These are phyloP conservation scores for Chrysosporium keratinophilum DNA, from an alignment of 2,329 filamentous ascomycete species.

Conservation along the genomic window DNA sequence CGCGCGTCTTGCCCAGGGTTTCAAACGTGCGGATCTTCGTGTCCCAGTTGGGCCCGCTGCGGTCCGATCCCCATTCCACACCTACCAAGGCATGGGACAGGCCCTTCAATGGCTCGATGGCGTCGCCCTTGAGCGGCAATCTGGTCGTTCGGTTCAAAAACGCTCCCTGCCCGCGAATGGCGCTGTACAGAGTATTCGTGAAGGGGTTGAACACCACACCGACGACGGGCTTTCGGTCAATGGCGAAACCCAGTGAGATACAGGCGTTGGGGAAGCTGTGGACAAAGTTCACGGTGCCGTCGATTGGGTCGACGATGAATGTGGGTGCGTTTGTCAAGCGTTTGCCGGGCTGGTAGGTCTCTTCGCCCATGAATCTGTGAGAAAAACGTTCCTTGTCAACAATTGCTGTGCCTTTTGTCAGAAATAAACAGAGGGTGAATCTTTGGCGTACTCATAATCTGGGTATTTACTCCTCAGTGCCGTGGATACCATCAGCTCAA, in stretches of 20 bases:
- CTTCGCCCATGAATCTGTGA: constrained; percentile 46
- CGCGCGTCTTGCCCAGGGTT: constrained; percentile 38
- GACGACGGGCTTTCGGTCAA: constrained; percentile 42
- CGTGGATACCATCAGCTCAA: constrained; percentile 48
- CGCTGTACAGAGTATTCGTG: constrained; percentile 46
- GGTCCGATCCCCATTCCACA: constrained; percentile 53
- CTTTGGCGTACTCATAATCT: constrained; percentile 35
- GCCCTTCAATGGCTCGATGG: constrained; percentile 38
- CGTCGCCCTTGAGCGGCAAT: constrained; percentile 39
- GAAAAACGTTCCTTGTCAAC: background rate
- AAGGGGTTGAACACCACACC: constrained; percentile 55
- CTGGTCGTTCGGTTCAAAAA: constrained; percentile 33
- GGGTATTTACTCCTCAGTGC: constrained; percentile 44
- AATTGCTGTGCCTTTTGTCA: background rate
- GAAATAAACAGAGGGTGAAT: background rate
- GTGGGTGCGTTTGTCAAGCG: constrained; percentile 46
- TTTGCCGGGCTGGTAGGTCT: constrained; percentile 48
- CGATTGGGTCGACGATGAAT: constrained; percentile 55
- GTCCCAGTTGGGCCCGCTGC: constrained; percentile 47
- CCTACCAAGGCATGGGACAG: constrained; percentile 45
- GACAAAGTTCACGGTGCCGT: constrained; percentile 57
- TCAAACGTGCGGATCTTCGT: constrained; percentile 48
- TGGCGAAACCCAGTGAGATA: constrained; percentile 49
- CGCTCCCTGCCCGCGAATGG: constrained; percentile 46
- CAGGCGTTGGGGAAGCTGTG: constrained; percentile 49